Evolutionary conservation across 2,329 filamentous ascomycete species (phyloP).

Genomic region (Paecilomyces niveus): DNA sequence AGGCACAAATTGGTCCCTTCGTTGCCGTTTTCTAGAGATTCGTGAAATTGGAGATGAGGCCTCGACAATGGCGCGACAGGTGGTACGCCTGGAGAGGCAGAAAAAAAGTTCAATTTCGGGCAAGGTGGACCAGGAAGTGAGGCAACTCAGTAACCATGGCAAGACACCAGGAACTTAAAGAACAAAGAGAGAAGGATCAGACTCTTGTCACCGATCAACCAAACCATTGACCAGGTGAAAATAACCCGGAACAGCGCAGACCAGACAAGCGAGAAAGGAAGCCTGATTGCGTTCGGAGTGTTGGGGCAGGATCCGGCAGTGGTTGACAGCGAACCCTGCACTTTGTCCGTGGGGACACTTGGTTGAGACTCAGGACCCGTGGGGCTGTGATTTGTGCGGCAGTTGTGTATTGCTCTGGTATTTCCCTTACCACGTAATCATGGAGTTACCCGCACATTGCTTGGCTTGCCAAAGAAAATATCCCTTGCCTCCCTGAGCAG

Average conservation of each 20-base stretch:
- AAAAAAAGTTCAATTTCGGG: not conserved
- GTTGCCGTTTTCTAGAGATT: not conserved
- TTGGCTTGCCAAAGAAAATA: too few species aligned
- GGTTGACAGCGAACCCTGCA: not conserved
- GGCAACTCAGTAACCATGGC: not conserved
- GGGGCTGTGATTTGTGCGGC: not conserved
- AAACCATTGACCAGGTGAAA: not conserved
- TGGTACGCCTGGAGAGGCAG: not conserved
- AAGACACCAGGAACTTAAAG: not conserved
- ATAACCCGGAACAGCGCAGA: not conserved
- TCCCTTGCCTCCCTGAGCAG: too few species aligned
- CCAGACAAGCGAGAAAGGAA: not conserved
- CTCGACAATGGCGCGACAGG: not conserved
- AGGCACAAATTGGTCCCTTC: not conserved
- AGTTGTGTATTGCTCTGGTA: not conserved
- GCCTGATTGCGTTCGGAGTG: not conserved
- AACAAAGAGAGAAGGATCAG: not conserved
- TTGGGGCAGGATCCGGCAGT: not conserved
- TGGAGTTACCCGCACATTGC: too few species aligned
- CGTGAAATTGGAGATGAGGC: not conserved
- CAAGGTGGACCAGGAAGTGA: not conserved
- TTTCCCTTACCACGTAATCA: too few species aligned
- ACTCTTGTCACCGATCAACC: not conserved
- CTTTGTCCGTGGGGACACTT: not conserved
- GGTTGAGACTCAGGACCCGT: not conserved